Evolutionary conservation across 805 yeast species (phyloP).

Genomic region (Ogataea nakhonphanomensis): DNA sequence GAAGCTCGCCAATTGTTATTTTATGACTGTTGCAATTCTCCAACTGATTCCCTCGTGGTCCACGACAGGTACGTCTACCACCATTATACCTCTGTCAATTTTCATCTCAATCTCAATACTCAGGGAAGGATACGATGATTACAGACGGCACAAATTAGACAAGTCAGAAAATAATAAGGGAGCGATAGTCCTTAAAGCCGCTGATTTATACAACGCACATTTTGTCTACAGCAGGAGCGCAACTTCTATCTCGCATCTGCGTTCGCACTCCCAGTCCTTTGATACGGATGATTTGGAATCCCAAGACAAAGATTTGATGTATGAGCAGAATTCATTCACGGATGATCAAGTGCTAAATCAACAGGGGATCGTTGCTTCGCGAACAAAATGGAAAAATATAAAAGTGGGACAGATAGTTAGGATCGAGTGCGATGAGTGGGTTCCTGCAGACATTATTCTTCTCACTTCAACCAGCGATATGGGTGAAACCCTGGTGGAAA

Average conservation of each 20-base stretch:
- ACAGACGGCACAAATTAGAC: constrained; percentile 81
- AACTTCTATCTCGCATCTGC: constrained; percentile 27
- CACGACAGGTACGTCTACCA: constrained; percentile 92
- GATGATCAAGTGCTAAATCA: constrained; percentile 15
- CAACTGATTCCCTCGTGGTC: constrained; percentile 98
- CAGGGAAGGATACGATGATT: constrained; percentile 93
- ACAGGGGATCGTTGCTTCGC: constrained; percentile 21
- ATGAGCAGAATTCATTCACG: constrained; percentile 26
- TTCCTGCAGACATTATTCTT: constrained; percentile 86
- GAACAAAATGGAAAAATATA: constrained; percentile 65
- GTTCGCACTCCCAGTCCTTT: constrained; percentile 25
- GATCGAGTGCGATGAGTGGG: constrained; percentile 78
- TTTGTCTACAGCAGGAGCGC: constrained; percentile 25
- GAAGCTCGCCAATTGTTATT: constrained; percentile 87
- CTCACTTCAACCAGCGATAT: constrained; percentile 67
- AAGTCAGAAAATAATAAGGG: constrained; percentile 71
- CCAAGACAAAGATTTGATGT: constrained; percentile 14
- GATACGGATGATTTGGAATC: constrained; percentile 21
- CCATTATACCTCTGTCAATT: constrained; percentile 82
- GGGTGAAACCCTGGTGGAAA: constrained; percentile 72
- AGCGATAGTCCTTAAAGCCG: constrained; percentile 38
- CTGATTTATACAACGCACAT: constrained; percentile 10
- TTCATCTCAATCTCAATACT: constrained; percentile 87
- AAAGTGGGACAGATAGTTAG: constrained; percentile 84
- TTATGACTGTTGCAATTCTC: constrained; percentile 82